Conservation (phyloP, 2,329 filamentous ascomycete species). For the Pseudogymnoascus pannorum region DNA sequence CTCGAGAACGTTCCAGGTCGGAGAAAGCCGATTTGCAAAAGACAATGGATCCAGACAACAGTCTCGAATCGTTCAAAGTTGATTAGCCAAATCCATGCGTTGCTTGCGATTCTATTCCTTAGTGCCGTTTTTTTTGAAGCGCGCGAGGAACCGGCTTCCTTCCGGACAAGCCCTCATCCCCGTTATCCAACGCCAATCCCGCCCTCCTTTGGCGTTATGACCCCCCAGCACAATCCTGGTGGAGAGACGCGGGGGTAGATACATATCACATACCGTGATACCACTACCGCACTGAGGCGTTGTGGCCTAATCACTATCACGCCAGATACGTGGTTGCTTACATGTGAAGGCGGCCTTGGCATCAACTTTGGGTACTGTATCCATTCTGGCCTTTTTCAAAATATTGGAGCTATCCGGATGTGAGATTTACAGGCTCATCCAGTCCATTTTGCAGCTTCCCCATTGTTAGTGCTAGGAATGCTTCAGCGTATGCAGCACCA, state of each 20-base stretch:
- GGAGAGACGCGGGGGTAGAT: neutral
- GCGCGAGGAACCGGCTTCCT: neutral
- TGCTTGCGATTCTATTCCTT: neutral
- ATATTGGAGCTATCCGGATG: neutral
- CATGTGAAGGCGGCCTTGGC: neutral
- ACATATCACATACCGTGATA: neutral
- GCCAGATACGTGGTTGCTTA: neutral
- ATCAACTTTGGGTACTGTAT: neutral
- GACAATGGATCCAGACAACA: neutral
- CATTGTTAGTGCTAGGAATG: neutral
- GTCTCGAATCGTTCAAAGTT: neutral
- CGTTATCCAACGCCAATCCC: neutral
- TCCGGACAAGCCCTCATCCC: neutral
- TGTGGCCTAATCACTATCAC: slow-evolving; percentile 1
- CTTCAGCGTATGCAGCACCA: neutral
- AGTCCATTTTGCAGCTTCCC: neutral
- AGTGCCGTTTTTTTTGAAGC: neutral
- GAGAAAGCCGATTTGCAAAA: neutral
- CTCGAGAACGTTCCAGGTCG: neutral
- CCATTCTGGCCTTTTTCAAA: neutral
- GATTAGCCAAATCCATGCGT: neutral
- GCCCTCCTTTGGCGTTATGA: neutral
- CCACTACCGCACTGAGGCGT: neutral
- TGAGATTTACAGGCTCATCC: neutral
- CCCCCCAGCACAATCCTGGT: neutral